Evolutionary conservation across 1,284 basidiomycete species (phyloP), one percentile per base, ranked within the genome.

Genomic region (Pseudozyma hubeiensis): DNA sequence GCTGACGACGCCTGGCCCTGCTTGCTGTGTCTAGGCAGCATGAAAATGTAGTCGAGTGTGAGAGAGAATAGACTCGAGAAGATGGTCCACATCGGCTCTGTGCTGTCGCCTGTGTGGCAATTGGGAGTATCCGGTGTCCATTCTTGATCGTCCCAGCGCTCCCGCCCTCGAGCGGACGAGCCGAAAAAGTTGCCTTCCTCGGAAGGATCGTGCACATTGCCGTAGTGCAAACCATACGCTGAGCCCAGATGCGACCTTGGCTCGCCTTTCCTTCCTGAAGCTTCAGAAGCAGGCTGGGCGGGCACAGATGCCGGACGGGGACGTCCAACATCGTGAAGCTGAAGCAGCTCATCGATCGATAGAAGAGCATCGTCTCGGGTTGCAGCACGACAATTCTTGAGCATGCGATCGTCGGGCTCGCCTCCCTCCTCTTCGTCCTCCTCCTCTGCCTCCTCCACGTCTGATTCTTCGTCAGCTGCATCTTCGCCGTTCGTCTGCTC

Each of bases 301-400:
- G 61, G 46, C 10, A n/a, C 41, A 10, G 43, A 48, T 7, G 33
- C 50, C 1, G 64, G 56, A 8, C 58, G 64, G 13, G 75, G 56
- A 1, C 85, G 80, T 3, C 73, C 70, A 7, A 87, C 82, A 5
- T 64, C 64, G 77, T 89, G 90, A 40, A 93, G 85, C 10, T 84
- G 75, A 1, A 86, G 78, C 9, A 99, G 85, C 81, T 93, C 91
- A 1, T 85, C 81, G 10, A 89, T 83, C 1, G 87, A 87, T 3
- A 94, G 87, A 13, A 98, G 87, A 2, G 92, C 93, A 78, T 98
- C 95, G 0, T 85, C 84, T 0, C 86, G 81, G 1, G 67, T 84
- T 4, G 92, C 89, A 7, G 83, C 78, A 41, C 95, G 89, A 17
- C 93, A 91, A 78, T 92, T 91, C 57, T 89, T 91, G 79, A 94